phyloP scores from a whole-genome alignment of 1,139 yeast genomes.

The Hansenula sp. region DNA sequence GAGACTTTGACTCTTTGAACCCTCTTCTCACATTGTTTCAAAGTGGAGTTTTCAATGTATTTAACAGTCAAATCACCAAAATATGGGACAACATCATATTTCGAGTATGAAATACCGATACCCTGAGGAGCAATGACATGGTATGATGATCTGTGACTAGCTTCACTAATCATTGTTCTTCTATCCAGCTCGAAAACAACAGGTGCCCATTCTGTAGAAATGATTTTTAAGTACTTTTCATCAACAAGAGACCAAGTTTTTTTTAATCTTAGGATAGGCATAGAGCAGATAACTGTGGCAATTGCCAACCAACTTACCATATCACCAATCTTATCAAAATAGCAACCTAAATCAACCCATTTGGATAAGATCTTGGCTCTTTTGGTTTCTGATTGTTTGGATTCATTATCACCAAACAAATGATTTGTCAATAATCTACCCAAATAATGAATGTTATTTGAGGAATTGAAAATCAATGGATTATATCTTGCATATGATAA shows the following conservation, averaged over 20 bases:
- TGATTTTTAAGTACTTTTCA: conserved; percentile 52
- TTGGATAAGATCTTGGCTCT: conserved; percentile 70
- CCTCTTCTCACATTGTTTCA: conserved; percentile 60
- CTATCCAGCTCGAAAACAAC: conserved; percentile 87
- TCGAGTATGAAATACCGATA: conserved; percentile 72
- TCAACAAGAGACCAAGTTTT: conserved; percentile 78
- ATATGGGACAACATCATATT: conserved; percentile 80
- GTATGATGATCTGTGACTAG: conserved; percentile 41
- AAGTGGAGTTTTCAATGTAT: conserved; percentile 35
- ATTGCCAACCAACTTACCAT: conserved; percentile 96
- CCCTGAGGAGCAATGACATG: conserved; percentile 90
- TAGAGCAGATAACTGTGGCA: conserved; percentile 78
- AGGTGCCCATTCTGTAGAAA: conserved; percentile 89
- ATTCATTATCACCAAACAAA: conserved; percentile 39
- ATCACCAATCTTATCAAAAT: conserved; percentile 78
- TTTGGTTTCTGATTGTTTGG: conserved; percentile 27
- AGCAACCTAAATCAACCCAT: conserved; percentile 86
- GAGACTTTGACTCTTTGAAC: conserved; percentile 71
- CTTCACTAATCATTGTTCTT: conserved; percentile 55
- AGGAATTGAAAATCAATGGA: conserved; percentile 68
- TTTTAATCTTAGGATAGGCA: conserved; percentile 71
- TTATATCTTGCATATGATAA: conserved; percentile 41
- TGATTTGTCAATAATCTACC: conserved; percentile 73
- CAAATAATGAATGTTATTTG: conserved; percentile 67
- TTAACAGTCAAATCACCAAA: conserved; percentile 77